Conservation (phyloP, 129 eudicot species). For the Pseudognaphalium luteoalbum region DNA sequence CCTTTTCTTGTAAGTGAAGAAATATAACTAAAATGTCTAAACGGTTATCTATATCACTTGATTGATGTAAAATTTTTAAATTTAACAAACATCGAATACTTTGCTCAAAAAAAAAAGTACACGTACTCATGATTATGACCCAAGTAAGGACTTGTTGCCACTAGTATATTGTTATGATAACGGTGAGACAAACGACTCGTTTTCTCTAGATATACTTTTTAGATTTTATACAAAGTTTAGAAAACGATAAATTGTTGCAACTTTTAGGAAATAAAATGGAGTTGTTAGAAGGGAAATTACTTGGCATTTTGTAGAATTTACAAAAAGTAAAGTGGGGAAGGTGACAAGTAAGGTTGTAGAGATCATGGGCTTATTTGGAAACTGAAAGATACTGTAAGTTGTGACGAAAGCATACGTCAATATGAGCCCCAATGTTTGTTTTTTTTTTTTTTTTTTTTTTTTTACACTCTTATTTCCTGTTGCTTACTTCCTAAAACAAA, state of each 20-base stretch:
- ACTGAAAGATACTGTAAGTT: neutral
- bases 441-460: too few relatives aligned
- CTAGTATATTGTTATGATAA: neutral
- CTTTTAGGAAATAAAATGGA: neutral
- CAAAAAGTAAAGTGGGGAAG: too few relatives aligned
- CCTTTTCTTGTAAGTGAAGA: too few relatives aligned
- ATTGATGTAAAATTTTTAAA: too few relatives aligned
- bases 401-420: constrained; percentile 13
- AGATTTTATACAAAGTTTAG: neutral
- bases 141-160: too few relatives aligned
- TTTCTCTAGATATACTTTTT: neutral
- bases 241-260: neutral
- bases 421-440: constrained; percentile 18
- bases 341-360: too few relatives aligned
- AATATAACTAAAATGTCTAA: too few relatives aligned
- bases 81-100: too few relatives aligned
- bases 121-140: too few relatives aligned
- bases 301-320: neutral
- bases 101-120: too few relatives aligned
- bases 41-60: too few relatives aligned
- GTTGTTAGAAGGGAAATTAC: neutral
- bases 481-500: neutral
- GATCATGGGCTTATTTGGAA: too few relatives aligned
- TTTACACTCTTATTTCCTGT: neutral
- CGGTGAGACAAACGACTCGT: neutral